Evolutionary conservation across 495 filamentous ascomycete species (phyloP).

Genomic region (Rostrohypoxylon terebratum): DNA sequence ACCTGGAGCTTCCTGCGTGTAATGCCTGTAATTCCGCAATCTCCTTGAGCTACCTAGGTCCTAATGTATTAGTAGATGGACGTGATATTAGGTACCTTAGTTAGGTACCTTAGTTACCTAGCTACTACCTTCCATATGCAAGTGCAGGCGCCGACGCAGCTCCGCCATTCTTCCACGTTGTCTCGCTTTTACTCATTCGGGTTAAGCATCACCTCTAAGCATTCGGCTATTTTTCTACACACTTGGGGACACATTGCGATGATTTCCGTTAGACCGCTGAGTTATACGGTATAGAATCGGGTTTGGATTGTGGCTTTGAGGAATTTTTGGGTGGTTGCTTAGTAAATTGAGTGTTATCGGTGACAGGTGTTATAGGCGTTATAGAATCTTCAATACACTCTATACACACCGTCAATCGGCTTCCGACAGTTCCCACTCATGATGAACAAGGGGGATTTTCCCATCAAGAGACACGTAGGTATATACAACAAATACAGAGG

Average conservation of each 20-base stretch:
- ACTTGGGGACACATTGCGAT: constrained; percentile 18
- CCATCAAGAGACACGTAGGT: not conserved
- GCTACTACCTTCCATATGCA: too few species aligned
- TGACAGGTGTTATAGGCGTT: not conserved
- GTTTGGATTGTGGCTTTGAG: not conserved
- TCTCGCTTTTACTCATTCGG: constrained; percentile 16
- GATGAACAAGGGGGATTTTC: not conserved
- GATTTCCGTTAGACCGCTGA: constrained; percentile 44
- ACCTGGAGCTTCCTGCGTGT: constrained; percentile 26
- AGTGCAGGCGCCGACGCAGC: constrained; percentile 24
- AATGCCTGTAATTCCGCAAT: constrained; percentile 10
- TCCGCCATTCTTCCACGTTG: not conserved
- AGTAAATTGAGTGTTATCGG: constrained; percentile 9
- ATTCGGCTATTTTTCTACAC: constrained; percentile 45
- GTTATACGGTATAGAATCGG: constrained; percentile 17
- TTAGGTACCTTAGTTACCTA: too few species aligned
- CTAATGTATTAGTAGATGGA: too few species aligned
- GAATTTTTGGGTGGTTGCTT: constrained; percentile 11
- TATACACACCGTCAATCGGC: not conserved
- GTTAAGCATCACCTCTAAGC: constrained; percentile 21
- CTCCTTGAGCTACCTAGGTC: constrained; percentile 15
- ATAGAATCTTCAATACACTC: too few species aligned
- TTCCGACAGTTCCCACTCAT: not conserved
- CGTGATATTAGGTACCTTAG: too few species aligned
- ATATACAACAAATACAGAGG: not conserved